phyloP scores from a whole-genome alignment of 2,329 filamentous ascomycete genomes.

The Botrytis cinerea region DNA sequence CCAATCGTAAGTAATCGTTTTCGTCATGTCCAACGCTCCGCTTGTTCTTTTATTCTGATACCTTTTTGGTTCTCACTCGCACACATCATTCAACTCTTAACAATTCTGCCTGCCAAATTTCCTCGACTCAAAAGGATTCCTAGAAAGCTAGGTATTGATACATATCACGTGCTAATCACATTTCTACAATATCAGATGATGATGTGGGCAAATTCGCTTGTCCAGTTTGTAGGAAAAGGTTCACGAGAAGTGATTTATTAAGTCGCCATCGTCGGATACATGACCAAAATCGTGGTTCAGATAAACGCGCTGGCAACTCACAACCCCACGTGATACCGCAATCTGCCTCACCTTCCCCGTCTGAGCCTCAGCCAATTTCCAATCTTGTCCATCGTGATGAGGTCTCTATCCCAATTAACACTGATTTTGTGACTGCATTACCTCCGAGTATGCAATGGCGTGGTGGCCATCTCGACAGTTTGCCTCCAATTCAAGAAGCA shows the following conservation, averaged over 20 bases:
- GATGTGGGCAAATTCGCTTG: conserved; percentile 39
- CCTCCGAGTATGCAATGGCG: conserved; percentile 1
- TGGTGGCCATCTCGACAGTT: neutral
- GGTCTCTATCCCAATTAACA: conserved; percentile 5
- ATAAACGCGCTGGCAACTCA: conserved; percentile 24
- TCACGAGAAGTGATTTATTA: conserved; percentile 39
- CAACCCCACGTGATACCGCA: conserved; percentile 28
- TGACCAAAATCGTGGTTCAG: conserved; percentile 13
- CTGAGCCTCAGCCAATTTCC: conserved; percentile 22
- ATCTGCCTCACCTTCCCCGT: conserved; percentile 22
- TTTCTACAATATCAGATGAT: conserved; percentile 30
- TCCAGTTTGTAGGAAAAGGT: conserved; percentile 37
- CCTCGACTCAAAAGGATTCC: neutral
- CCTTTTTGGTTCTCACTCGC: neutral
- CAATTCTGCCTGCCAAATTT: neutral
- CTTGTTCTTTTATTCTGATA: neutral
- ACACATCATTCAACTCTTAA: neutral
- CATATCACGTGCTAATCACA: conserved; percentile 18
- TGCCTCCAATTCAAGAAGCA: conserved; percentile 20
- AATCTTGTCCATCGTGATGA: conserved; percentile 26
- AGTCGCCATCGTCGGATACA: conserved; percentile 40
- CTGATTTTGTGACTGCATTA: neutral
- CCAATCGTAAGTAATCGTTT: conserved; percentile 36
- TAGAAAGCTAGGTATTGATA: neutral
- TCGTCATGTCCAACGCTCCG: neutral